Evolutionary conservation across 495 filamentous ascomycete genomes (phyloP).

Genomic region (Trichoderma parareesei): DNA sequence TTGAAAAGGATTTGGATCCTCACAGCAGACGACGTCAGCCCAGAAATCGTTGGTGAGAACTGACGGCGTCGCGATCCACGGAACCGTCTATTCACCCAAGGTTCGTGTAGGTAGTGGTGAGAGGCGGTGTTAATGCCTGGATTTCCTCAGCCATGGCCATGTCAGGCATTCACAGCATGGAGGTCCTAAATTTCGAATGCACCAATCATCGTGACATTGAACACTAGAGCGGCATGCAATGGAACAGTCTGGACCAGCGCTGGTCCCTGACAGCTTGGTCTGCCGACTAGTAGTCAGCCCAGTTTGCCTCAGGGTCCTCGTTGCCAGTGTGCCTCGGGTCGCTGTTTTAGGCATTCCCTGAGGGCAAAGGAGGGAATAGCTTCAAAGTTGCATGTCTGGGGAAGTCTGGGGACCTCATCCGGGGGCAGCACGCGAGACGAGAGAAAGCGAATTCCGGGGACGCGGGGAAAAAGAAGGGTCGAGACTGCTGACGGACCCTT

Average conservation of each 20-base stretch:
- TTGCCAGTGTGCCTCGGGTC: background rate
- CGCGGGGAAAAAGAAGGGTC: background rate
- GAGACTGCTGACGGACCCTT: background rate
- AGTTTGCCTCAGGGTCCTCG: background rate
- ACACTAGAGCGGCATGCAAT: background rate
- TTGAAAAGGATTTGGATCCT: background rate
- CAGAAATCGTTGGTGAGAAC: background rate
- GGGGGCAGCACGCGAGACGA: slow-evolving; percentile 6
- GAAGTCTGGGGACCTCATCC: background rate
- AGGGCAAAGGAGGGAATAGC: background rate
- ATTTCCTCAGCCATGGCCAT: background rate
- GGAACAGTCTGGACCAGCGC: background rate
- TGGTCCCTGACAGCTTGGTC: background rate
- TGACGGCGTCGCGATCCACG: background rate
- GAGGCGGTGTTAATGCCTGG: background rate
- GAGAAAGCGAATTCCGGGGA: background rate
- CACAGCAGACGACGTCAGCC: background rate
- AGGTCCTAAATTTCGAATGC: background rate
- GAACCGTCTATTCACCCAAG: background rate
- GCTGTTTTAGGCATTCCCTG: background rate
- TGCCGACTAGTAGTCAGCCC: background rate
- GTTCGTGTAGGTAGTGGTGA: background rate
- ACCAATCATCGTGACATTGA: background rate
- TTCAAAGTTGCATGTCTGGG: background rate
- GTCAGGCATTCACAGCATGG: background rate